A percentile compares a stretch with the other conserved stretches of the same genome.
Evolutionary conservation across 2,329 filamentous ascomycete species (phyloP).

Genomic region (Claviceps cyperi): DNA sequence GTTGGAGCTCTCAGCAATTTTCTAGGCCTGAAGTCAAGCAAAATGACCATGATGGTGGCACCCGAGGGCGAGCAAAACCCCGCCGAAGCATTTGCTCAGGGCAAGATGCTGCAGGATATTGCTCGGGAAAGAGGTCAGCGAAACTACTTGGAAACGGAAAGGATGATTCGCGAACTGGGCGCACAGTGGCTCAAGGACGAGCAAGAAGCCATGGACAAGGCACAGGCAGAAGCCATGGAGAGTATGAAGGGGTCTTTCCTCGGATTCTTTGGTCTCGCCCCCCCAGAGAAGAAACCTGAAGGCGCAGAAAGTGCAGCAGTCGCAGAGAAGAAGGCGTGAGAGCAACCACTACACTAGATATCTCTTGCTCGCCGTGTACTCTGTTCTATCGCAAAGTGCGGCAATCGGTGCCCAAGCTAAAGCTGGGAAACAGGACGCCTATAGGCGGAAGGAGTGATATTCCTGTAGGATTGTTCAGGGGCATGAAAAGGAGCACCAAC

Average conservation of each 20-base stretch:
- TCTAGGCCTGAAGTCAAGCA: slow-evolving; percentile 62
- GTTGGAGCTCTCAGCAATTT: slow-evolving; percentile 56
- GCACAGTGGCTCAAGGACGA: slow-evolving; percentile 95
- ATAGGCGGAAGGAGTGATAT: too few relatives aligned
- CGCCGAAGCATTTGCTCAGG: slow-evolving; percentile 67
- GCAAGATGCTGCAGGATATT: slow-evolving; percentile 95
- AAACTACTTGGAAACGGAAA: slow-evolving; percentile 79
- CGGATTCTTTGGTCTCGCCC: slow-evolving; percentile 13
- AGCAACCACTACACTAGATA: background rate
- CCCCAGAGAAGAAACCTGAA: slow-evolving; percentile 3
- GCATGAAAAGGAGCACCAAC: background rate
- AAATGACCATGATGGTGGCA: slow-evolving; percentile 45
- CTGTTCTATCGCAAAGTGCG: background rate
- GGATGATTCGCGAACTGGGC: slow-evolving; percentile 83
- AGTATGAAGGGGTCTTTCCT: slow-evolving; percentile 70
- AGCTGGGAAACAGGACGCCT: background rate
- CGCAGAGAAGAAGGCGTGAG: slow-evolving; percentile 9
- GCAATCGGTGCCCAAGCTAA: background rate
- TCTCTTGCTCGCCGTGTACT: background rate
- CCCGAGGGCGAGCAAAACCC: slow-evolving; percentile 55
- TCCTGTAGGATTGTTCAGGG: background rate
- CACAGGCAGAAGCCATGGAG: slow-evolving; percentile 80
- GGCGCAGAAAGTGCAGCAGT: slow-evolving; percentile 3
- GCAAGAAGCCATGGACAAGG: slow-evolving; percentile 73
- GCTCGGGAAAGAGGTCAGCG: slow-evolving; percentile 82